Evolutionary conservation across 805 yeast genomes (phyloP).

Genomic region (Lipomyces orientalis): DNA sequence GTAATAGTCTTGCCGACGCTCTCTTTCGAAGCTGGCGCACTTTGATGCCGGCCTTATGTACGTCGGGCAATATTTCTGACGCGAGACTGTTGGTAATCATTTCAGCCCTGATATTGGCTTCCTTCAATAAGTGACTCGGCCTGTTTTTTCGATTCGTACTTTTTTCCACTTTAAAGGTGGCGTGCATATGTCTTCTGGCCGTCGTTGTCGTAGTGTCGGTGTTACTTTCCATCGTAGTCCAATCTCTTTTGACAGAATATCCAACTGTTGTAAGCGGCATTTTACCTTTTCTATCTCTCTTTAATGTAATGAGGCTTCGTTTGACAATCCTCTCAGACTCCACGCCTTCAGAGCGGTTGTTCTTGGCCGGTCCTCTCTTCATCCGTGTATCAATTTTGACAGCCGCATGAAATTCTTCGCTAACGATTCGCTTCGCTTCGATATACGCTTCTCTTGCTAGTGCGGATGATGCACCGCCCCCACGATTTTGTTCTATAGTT

Average conservation of each 20-base stretch:
- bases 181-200: background rate
- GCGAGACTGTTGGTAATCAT: background rate
- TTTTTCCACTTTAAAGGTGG: background rate
- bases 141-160: background rate
- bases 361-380: background rate
- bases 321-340: background rate
- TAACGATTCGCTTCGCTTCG: slow-evolving; percentile 1
- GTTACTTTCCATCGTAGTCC: background rate
- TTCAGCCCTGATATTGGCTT: background rate
- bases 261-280: background rate
- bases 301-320: background rate
- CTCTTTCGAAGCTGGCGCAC: background rate
- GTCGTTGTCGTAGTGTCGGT: background rate
- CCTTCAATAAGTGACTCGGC: background rate
- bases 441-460: background rate
- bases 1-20: background rate
- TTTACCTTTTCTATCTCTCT: background rate
- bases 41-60: background rate
- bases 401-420: background rate
- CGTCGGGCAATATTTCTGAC: background rate
- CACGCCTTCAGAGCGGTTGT: background rate
- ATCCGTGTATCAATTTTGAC: background rate
- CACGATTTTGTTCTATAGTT: background rate
- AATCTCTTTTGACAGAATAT: background rate
- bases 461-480: background rate